Percentiles rank a stretch among this genome's conserved stretches.
Evolutionary conservation across 768 basidiomycete species (phyloP).

Genomic region (Mycena galericulata): DNA sequence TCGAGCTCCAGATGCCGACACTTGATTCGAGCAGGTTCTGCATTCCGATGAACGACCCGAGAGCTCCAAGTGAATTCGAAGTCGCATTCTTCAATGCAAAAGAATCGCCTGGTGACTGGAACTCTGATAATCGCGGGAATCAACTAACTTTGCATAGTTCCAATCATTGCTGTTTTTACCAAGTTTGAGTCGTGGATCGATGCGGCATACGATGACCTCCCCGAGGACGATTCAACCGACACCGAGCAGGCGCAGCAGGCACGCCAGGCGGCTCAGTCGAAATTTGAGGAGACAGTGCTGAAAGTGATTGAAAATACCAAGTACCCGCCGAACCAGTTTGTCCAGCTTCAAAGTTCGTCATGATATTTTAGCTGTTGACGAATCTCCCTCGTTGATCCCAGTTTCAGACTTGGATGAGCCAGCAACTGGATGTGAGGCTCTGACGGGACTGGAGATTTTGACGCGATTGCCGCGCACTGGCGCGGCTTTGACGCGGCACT

Average conservation of each 20-base stretch:
- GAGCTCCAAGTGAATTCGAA: neutral
- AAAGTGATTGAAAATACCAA: neutral
- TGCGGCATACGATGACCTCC: too few species aligned
- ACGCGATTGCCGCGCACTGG: too few species aligned
- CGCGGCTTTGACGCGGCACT: too few species aligned
- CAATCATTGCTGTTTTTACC: slow-evolving; percentile 1
- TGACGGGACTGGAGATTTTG: too few species aligned
- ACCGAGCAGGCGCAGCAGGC: neutral
- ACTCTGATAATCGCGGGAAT: neutral
- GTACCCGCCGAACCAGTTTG: neutral
- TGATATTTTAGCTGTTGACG: neutral
- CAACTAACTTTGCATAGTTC: neutral
- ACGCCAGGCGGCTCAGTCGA: neutral
- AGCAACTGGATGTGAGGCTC: neutral
- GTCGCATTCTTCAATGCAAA: slow-evolving; percentile 1
- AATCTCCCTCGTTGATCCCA: slow-evolving; percentile 29
- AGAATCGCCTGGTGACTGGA: neutral
- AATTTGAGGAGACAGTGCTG: neutral
- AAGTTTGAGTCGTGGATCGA: slow-evolving; percentile 1
- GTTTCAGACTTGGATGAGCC: neutral
- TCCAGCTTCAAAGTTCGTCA: neutral
- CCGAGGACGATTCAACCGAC: neutral
- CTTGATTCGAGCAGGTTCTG: neutral
- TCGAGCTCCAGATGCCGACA: neutral
- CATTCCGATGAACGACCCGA: neutral